Evolutionary conservation across 192 early-diverging fungal genomes (phyloP).

Genomic region (Podila verticillata): DNA sequence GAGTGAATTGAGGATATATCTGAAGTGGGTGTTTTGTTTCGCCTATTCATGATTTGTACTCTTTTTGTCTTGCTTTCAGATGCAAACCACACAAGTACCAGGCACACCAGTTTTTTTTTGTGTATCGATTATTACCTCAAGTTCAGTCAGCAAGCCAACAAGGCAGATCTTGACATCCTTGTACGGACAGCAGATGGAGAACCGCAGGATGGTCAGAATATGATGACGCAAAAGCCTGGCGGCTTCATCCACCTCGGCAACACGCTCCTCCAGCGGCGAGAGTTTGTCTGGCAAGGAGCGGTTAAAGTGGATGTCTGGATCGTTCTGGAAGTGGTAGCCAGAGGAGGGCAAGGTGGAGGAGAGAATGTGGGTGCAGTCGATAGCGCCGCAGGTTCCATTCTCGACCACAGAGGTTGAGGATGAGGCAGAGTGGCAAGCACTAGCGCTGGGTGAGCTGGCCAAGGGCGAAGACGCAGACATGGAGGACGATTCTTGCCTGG

Average conservation of each 20-base stretch:
- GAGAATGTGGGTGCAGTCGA: background rate
- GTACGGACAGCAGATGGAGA: slow-evolving; percentile 61
- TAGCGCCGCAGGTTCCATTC: background rate
- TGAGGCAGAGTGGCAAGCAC: slow-evolving; percentile 27
- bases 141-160: slow-evolving; percentile 50
- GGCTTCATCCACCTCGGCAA: slow-evolving; percentile 45
- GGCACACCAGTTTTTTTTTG: background rate
- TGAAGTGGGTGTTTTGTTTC: too few species aligned
- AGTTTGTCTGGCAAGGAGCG: slow-evolving; percentile 43
- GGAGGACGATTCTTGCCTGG: slow-evolving; percentile 30
- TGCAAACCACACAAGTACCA: background rate
- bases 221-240: slow-evolving; percentile 53
- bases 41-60: too few species aligned
- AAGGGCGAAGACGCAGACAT: slow-evolving; percentile 39
- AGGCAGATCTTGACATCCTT: slow-evolving; percentile 61
- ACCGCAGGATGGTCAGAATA: slow-evolving; percentile 57
- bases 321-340: slow-evolving; percentile 48
- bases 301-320: slow-evolving; percentile 52
- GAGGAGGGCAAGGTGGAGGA: slow-evolving; percentile 32
- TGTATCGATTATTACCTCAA: slow-evolving; percentile 46
- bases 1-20: too few species aligned
- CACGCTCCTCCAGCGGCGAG: slow-evolving; percentile 46
- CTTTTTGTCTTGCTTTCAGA: background rate
- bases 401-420: slow-evolving; percentile 26
- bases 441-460: slow-evolving; percentile 11